phyloP scores from a whole-genome alignment of 169 alveolate genomes.

The Eimeria tenella region DNA sequence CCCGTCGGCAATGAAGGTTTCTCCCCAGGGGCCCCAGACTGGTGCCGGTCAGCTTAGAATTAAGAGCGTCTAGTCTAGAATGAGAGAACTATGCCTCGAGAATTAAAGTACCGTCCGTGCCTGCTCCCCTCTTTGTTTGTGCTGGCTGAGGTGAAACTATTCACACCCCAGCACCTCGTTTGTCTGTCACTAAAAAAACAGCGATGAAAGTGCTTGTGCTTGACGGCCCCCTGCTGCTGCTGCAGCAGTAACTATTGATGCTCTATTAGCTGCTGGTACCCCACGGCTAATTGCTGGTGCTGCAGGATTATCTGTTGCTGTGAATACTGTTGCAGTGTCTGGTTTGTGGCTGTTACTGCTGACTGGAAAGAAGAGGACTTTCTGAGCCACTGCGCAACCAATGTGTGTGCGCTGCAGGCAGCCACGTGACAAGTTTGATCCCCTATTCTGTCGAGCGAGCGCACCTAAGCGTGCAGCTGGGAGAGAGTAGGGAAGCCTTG shows the following conservation, averaged over 20 bases:
- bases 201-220: background rate
- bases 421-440: background rate
- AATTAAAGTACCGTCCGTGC: background rate
- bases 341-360: background rate
- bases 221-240: background rate
- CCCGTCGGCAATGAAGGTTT: background rate
- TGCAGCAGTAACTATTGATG: background rate
- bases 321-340: no score
- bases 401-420: conserved; percentile 14
- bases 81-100: no score
- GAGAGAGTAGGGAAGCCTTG: background rate
- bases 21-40: background rate
- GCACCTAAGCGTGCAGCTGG: conserved; percentile 22
- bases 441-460: background rate
- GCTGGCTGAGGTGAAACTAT: no score
- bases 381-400: background rate
- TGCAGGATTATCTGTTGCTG: no score
- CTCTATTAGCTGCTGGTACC: background rate
- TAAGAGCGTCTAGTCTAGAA: background rate
- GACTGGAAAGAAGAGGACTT: background rate
- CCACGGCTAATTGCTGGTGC: no score
- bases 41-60: background rate
- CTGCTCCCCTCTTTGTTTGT: background rate
- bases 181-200: no score
- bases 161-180: no score